Conservation (phyloP, 768 basidiomycete species). For the Leccinum incarnatum region DNA sequence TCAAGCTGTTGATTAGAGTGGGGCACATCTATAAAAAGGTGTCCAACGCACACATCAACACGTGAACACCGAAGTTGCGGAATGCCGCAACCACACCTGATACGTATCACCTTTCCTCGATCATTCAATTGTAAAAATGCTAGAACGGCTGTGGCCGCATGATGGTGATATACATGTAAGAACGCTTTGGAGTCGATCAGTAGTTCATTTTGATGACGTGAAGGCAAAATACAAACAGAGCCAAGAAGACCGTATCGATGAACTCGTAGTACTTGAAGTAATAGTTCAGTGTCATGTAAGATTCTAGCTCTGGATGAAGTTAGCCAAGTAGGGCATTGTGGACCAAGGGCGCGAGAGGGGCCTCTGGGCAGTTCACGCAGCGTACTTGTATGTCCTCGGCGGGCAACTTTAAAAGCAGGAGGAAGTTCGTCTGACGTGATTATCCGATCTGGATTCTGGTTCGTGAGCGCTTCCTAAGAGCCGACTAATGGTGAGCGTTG, state of each 20-base stretch:
- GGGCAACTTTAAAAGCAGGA: background rate
- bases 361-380: background rate
- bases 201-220: background rate
- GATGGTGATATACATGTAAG: constrained; percentile 97
- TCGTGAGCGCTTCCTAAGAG: no score
- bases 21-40: background rate
- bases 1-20: constrained; percentile 1
- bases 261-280: constrained; percentile 88
- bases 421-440: background rate
- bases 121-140: constrained; percentile 86
- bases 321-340: constrained; percentile 7
- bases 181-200: constrained; percentile 54
- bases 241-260: constrained; percentile 91
- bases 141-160: constrained; percentile 90
- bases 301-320: constrained; percentile 64
- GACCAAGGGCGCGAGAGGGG: background rate
- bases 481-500: no score
- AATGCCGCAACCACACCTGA: constrained; percentile 57
- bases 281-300: constrained; percentile 97
- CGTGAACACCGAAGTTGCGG: constrained; percentile 88
- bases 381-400: constrained; percentile 11
- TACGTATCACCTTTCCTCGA: no score
- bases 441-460: no score
- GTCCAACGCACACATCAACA: constrained; percentile 83
- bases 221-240: constrained; percentile 49